Evolutionary conservation across 1,284 basidiomycete species (phyloP).

Genomic region (Mrakiaceae sp.): DNA sequence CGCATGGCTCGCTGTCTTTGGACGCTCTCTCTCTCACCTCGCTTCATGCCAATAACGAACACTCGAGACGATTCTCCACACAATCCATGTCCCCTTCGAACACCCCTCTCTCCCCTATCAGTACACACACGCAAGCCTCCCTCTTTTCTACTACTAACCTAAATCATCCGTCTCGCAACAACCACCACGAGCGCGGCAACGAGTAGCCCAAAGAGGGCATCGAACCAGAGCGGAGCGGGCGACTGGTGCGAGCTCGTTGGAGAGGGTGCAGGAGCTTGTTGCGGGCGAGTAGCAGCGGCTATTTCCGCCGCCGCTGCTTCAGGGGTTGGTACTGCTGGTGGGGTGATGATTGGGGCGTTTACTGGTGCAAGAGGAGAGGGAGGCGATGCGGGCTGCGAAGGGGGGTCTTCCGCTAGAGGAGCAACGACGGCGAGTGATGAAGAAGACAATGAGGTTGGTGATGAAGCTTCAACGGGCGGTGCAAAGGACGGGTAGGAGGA

Average conservation of each 20-base stretch:
- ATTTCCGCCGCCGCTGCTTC: no score
- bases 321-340: background rate
- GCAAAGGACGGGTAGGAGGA: no score
- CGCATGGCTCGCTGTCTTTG: no score
- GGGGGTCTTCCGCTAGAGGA: background rate
- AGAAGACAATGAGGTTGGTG: no score
- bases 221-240: conserved; percentile 11
- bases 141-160: no score
- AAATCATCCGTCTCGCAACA: conserved; percentile 6
- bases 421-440: background rate
- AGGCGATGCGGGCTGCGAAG: background rate
- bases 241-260: background rate
- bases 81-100: no score
- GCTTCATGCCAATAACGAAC: no score
- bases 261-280: background rate
- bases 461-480: no score
- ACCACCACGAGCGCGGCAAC: background rate
- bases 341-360: background rate
- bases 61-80: no score
- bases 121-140: no score
- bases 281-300: background rate
- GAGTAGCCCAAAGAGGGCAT: background rate
- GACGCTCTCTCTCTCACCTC: no score
- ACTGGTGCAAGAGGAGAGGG: background rate
- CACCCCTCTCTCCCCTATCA: no score